These are phyloP conservation scores for Penicillium expansum DNA, from an alignment of 2,329 filamentous ascomycete species.

Conservation along the genomic window DNA sequence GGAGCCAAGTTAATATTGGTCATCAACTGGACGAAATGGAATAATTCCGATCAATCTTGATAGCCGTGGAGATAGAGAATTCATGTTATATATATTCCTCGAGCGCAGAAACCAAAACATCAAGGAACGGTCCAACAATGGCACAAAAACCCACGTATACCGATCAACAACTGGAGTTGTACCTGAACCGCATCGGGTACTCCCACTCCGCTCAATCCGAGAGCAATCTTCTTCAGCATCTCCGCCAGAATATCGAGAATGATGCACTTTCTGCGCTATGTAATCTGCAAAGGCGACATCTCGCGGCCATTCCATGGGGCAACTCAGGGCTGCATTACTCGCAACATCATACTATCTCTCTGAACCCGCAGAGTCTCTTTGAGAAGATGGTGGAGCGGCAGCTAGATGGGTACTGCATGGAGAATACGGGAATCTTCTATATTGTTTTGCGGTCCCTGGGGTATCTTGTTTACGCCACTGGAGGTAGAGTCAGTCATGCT, in stretches of 20 bases:
- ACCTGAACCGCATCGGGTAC: slow-evolving; percentile 35
- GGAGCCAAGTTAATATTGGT: neutral
- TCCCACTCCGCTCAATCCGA: slow-evolving; percentile 13
- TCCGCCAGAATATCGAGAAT: slow-evolving; percentile 27
- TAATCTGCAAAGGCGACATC: slow-evolving; percentile 44
- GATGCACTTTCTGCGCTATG: slow-evolving; percentile 34
- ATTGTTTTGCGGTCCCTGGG: slow-evolving; percentile 53
- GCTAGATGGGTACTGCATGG: slow-evolving; percentile 61
- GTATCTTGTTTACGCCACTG: slow-evolving; percentile 55
- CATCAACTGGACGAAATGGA: neutral
- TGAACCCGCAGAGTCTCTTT: slow-evolving; percentile 52
- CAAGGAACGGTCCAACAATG: slow-evolving; percentile 7
- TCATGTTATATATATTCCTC: neutral
- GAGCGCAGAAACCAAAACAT: neutral
- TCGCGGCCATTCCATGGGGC: slow-evolving; percentile 55
- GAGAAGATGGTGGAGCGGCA: slow-evolving; percentile 52
- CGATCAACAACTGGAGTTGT: slow-evolving; percentile 36
- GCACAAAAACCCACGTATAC: slow-evolving; percentile 31
- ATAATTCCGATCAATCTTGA: neutral
- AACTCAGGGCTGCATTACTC: slow-evolving; percentile 58
- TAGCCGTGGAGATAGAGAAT: neutral
- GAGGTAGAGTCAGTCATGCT: slow-evolving; percentile 48
- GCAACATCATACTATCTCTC: slow-evolving; percentile 47
- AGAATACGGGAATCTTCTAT: slow-evolving; percentile 56
- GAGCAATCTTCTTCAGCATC: slow-evolving; percentile 23